Evolutionary conservation across 331 rosid species (phyloP).

Genomic region (Malus hybrid): DNA sequence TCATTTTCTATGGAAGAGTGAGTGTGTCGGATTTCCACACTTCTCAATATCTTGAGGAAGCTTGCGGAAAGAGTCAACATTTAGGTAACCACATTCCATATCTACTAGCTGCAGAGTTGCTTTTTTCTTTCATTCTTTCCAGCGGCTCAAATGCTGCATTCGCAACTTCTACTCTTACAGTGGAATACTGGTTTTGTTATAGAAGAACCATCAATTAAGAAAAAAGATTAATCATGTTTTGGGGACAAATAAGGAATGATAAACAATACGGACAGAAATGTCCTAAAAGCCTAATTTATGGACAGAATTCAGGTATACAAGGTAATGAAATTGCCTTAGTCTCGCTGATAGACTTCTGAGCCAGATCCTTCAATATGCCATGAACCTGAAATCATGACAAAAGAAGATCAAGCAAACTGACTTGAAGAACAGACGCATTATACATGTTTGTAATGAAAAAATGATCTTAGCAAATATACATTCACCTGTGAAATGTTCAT

Average conservation of each 20-base stretch:
- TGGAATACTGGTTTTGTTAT: constrained; percentile 34
- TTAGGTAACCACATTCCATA: constrained; percentile 43
- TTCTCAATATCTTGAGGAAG: constrained; percentile 50
- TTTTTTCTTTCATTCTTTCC: constrained; percentile 38
- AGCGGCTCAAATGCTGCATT: constrained; percentile 34
- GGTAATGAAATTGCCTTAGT: constrained; percentile 17
- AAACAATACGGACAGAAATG: neutral
- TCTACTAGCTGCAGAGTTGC: constrained; percentile 37
- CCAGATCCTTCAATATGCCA: constrained; percentile 36
- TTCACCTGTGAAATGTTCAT: no score
- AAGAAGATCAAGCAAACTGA: neutral
- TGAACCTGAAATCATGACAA: constrained; percentile 26
- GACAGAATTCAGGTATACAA: no score
- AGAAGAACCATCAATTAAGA: neutral
- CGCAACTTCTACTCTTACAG: constrained; percentile 35
- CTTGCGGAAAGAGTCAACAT: constrained; percentile 41
- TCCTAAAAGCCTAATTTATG: neutral
- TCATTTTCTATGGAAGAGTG: constrained; percentile 38
- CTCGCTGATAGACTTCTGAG: constrained; percentile 27
- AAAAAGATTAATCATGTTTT: neutral
- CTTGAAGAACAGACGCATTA: neutral
- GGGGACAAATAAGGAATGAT: neutral
- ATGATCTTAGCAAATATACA: no score
- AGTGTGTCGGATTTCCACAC: constrained; percentile 45
- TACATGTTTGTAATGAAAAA: neutral